Evolutionary conservation across 768 basidiomycete species (phyloP).

Genomic region (Phlegmacium glaucopus): DNA sequence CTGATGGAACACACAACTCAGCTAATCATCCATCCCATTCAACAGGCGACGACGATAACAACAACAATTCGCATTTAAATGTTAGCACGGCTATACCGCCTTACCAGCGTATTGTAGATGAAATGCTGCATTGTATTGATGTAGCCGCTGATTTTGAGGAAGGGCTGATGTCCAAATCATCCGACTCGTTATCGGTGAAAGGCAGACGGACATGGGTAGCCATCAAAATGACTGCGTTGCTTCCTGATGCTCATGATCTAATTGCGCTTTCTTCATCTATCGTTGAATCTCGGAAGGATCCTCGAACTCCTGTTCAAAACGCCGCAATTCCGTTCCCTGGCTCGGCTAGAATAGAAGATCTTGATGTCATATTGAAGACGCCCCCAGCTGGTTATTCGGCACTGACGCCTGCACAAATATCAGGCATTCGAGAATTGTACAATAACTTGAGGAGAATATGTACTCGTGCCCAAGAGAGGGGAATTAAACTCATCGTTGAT

Average conservation of each 20-base stretch:
- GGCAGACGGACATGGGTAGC: constrained; percentile 79
- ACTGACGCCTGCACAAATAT: constrained; percentile 55
- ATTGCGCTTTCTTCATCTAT: constrained; percentile 61
- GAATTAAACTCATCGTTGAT: constrained; percentile 74
- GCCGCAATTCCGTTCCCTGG: constrained; percentile 64
- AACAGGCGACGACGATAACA: constrained; percentile 2
- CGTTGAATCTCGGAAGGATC: constrained; percentile 26
- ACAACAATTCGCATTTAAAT: constrained; percentile 17
- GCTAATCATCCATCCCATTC: constrained; percentile 3
- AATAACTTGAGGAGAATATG: constrained; percentile 65
- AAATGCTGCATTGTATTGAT: constrained; percentile 75
- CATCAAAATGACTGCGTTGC: constrained; percentile 77
- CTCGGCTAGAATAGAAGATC: constrained; percentile 54
- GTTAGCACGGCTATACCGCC: constrained; percentile 7
- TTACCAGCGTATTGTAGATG: constrained; percentile 66
- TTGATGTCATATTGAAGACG: constrained; percentile 45
- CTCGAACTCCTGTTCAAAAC: constrained; percentile 6
- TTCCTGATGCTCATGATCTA: constrained; percentile 60
- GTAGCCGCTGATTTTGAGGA: constrained; percentile 82
- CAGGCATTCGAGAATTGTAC: constrained; percentile 57
- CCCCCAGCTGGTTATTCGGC: constrained; percentile 9
- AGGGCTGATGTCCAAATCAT: constrained; percentile 13
- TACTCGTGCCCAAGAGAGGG: constrained; percentile 51
- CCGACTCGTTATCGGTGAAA: neutral
- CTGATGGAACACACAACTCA: constrained; percentile 12